These are phyloP conservation scores for Trichoderma gamsii DNA, from an alignment of 495 filamentous ascomycete species.

Conservation along the genomic window DNA sequence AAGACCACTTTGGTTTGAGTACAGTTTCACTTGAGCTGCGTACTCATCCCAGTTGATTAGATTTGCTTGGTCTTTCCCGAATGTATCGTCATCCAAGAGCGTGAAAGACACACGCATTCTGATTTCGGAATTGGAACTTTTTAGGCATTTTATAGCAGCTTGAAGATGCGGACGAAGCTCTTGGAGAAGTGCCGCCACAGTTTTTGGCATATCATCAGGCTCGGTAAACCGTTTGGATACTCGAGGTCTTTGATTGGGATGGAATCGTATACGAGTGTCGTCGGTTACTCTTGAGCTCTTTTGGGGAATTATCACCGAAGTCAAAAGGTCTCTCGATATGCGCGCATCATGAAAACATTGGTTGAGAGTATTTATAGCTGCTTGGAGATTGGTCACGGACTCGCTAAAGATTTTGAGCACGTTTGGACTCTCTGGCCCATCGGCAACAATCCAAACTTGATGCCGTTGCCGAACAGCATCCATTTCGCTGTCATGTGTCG, in stretches of 20 bases:
- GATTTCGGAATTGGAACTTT: slow-evolving; percentile 14
- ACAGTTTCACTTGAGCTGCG: slow-evolving; percentile 34
- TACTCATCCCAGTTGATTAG: slow-evolving; percentile 47
- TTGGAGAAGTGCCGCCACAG: background rate
- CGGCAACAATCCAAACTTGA: background rate
- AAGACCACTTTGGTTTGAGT: slow-evolving; percentile 27
- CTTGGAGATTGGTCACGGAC: background rate
- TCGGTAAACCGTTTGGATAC: background rate
- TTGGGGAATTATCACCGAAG: background rate
- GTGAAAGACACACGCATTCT: slow-evolving; percentile 54
- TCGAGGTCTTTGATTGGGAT: background rate
- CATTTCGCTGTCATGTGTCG: background rate
- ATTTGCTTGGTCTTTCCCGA: slow-evolving; percentile 28
- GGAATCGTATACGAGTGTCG: background rate
- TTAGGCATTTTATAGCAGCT: background rate
- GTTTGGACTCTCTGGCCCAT: background rate
- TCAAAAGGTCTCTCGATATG: background rate
- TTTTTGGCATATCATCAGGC: background rate
- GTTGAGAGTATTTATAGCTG: background rate
- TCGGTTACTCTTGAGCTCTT: background rate
- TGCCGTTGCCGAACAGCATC: background rate
- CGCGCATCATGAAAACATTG: background rate
- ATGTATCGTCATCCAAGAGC: slow-evolving; percentile 42
- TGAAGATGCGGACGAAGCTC: background rate
- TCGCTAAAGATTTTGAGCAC: background rate